Base-by-base conservation (phyloP, 331 rosid species). In the Arachis monticola region DNA sequence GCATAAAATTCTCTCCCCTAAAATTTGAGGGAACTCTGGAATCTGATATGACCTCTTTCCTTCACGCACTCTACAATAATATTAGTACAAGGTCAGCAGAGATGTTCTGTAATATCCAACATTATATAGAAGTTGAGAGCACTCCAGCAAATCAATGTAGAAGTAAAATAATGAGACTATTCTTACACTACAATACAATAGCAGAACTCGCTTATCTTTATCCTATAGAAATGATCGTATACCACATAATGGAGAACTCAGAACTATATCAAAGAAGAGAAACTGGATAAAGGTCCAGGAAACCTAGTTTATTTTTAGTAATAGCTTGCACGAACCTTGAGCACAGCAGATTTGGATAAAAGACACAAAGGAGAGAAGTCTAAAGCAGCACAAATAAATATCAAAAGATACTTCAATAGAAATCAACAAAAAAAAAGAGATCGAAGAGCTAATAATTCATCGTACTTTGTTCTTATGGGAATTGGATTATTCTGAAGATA, bases 1-100 rank as follows among this genome's bases (percentile, higher is more conserved):
- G 77, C 97, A 95, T 75, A 92, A 78, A 75, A 95, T 83, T 82
- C 82, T 88, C 83, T 95, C 99, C 80, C 72, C 74, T 9, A 69
- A 72, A 73, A 87, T 85, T 84, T 88, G 77, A 57, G 85, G 86
- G 76, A 71, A 85, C 83, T 88, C 91, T 56, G 75, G 86, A 83
- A 75, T 82, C 69, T 92, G 93, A 84, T 92, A 90, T 38, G 85
- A 87, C 79, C 84, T 88, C 69, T 85, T 81, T 84, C 85, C 89
- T 78, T 87, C 92, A 45, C 81, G 92, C 60, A 92, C 92, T 90
- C 99, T 95, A 75, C 81, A 85, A 58, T 52, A 81, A 83, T 64
- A 82, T 60, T 80, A 87, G 77, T 45, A 70, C 38, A 79, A 62
- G 44, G 67, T 78, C 60, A 81, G 80, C 74, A 65, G 38, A 61